Base-by-base conservation (phyloP, 1,284 basidiomycete species). In the Fomitiporia mediterranea region DNA sequence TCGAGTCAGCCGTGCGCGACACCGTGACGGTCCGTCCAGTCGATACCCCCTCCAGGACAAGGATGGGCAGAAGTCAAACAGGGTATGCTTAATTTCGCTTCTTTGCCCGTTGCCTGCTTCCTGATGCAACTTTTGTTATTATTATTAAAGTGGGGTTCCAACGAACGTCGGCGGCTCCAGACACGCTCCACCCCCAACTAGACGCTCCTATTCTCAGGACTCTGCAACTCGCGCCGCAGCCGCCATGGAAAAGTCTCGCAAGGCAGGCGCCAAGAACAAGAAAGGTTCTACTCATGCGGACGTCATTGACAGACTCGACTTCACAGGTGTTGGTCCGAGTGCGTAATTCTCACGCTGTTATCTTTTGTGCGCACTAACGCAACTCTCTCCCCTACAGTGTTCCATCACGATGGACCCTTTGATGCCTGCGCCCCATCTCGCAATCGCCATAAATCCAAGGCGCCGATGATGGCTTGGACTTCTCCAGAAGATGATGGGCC, bases 371-470 rank as follows among this genome's bases (percentile, higher is more conserved):
- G 17, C 39, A 51, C 57, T 50, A 60, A 34, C 54, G 52, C 47
- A 52, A 55, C 55, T 56, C 51, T 47, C 56, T 49, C 46, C 30
- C 28, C 35, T 32, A 42, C 62, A 91, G 89, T 89, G 81, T 89
- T 91, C 72, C 89, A 92, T 66, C 90, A 92, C 64, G 90, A 92
- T 66, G 89, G 90, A 23, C 89, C 89, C 5, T 92, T 92, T 67
- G 89, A 92, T 67, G 90, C 90, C 27, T 91, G 89, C 66, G 89
- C 89, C 0, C 90, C 90, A 1, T 90, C 89, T 56, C 85, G 90
- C 65, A 92, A 92, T 71, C 82, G 83, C 47, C 83, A 89, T 65
- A 81, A 78, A 64, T 80, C 77, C 66, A 86, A 82, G 67, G 89
- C 90, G 9, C 89, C 89, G 47, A 86, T 92, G 82, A 75, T 82